Percentiles rank a stretch among this genome's conserved stretches.
These are phyloP conservation scores for Solanum ahanhuiri DNA, from an alignment of 257 asterid species.

Conservation along the genomic window DNA sequence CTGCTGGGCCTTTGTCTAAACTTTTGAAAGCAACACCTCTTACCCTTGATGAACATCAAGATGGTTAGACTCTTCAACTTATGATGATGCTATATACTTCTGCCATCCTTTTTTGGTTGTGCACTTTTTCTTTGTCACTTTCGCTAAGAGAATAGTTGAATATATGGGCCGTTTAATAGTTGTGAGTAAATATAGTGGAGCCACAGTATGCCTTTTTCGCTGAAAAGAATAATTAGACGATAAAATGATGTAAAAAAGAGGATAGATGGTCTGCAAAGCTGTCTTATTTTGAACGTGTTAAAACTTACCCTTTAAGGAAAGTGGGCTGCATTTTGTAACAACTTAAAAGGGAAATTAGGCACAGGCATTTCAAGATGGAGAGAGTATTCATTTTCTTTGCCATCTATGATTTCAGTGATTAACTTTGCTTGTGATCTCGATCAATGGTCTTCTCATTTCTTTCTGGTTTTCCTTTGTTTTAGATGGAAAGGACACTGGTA, in stretches of 20 bases:
- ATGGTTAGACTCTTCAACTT: slow-evolving; percentile 17
- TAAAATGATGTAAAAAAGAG: background rate
- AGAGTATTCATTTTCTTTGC: slow-evolving; percentile 5
- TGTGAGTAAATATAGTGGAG: background rate
- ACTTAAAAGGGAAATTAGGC: background rate
- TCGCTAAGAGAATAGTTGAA: background rate
- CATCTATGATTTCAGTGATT: background rate
- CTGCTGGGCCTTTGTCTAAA: slow-evolving; percentile 80
- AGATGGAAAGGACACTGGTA: slow-evolving; percentile 47
- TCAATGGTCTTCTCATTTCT: background rate
- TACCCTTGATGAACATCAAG: slow-evolving; percentile 37
- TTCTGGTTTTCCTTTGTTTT: slow-evolving; percentile 4
- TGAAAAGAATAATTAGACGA: background rate
- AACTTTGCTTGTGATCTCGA: slow-evolving; percentile 4
- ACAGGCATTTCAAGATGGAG: background rate
- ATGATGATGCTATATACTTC: slow-evolving; percentile 1
- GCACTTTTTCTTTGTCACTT: background rate
- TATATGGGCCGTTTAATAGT: background rate
- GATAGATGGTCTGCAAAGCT: background rate
- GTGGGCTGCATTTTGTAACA: background rate
- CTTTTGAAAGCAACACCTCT: slow-evolving; percentile 67
- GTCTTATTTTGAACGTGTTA: background rate
- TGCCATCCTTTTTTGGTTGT: background rate
- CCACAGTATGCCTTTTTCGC: background rate
- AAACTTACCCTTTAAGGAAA: background rate